Percentiles rank a stretch among this genome's conserved stretches.
Conservation (phyloP, 2,329 filamentous ascomycete genomes). For the Colletotrichum brevisporum region DNA sequence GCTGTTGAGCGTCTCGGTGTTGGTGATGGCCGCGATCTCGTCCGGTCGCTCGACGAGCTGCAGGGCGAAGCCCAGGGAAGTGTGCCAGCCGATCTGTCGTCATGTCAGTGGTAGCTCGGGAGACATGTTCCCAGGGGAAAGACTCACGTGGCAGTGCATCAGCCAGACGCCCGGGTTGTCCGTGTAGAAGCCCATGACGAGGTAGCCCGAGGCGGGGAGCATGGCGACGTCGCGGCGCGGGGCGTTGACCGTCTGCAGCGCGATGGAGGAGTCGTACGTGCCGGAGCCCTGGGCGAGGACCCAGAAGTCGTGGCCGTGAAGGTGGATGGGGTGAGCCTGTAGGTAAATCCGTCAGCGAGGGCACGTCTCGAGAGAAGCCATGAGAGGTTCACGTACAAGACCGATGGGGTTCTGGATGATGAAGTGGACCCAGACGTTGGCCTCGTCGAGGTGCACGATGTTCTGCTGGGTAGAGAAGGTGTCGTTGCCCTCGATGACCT, state of each 20-base stretch:
- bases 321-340: conserved; percentile 61
- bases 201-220: conserved; percentile 58
- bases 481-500: conserved; percentile 41
- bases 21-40: conserved; percentile 41
- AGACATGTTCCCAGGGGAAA: neutral
- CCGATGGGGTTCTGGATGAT: conserved; percentile 49
- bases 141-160: conserved; percentile 60
- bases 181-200: conserved; percentile 64
- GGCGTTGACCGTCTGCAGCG: conserved; percentile 55
- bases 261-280: conserved; percentile 43
- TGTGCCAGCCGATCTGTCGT: conserved; percentile 41
- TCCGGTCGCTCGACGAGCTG: conserved; percentile 44
- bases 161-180: conserved; percentile 66
- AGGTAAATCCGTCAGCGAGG: neutral
- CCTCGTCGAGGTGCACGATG: conserved; percentile 41
- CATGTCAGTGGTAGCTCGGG: neutral
- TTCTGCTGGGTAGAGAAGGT: conserved; percentile 44
- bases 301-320: conserved; percentile 61
- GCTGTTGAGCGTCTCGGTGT: conserved; percentile 29
- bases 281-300: conserved; percentile 46
- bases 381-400: conserved; percentile 25
- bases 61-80: conserved; percentile 43
- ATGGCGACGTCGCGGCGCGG: conserved; percentile 67
- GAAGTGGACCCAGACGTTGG: conserved; percentile 50
- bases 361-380: neutral